Conservation (phyloP, 2,329 filamentous ascomycete genomes). For the Parafenestella ontariensis region DNA sequence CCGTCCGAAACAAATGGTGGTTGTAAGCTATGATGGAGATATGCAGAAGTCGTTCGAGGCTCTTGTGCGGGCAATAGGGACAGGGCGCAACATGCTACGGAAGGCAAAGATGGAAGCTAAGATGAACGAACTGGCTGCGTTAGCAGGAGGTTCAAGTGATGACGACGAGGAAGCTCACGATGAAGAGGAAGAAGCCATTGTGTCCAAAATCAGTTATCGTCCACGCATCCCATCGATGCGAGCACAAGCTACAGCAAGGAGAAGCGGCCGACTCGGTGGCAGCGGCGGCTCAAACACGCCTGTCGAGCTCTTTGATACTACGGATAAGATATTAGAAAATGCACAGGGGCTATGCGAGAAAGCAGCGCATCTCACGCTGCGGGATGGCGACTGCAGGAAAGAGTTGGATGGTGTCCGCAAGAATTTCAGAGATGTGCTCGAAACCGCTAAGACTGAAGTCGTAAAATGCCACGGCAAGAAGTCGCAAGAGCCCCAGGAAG, state of each 20-base stretch:
- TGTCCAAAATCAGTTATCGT: constrained; percentile 48
- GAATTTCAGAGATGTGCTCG: constrained; percentile 69
- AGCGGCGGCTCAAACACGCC: constrained; percentile 22
- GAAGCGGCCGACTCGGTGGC: constrained; percentile 12
- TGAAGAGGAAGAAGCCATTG: constrained; percentile 32
- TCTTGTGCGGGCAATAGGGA: constrained; percentile 81
- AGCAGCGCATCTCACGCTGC: constrained; percentile 87
- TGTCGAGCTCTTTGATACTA: constrained; percentile 61
- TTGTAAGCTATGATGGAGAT: constrained; percentile 91
- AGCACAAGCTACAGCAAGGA: constrained; percentile 27
- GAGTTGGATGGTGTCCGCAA: constrained; percentile 75
- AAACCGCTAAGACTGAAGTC: constrained; percentile 59
- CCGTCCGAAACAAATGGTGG: constrained; percentile 75
- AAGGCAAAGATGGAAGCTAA: constrained; percentile 86
- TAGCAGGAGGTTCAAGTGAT: constrained; percentile 40
- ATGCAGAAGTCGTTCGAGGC: constrained; percentile 84
- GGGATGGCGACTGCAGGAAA: constrained; percentile 81
- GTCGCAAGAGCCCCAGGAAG: constrained; percentile 13
- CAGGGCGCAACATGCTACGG: constrained; percentile 81
- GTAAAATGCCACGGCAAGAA: constrained; percentile 31
- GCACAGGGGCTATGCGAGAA: constrained; percentile 84
- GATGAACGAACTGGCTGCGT: constrained; percentile 59
- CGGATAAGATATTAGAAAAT: constrained; percentile 80
- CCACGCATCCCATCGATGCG: constrained; percentile 44
- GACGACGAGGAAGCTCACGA: constrained; percentile 31